Conservation (phyloP, 139 green algal species). For the Chlorella sorokiniana region DNA sequence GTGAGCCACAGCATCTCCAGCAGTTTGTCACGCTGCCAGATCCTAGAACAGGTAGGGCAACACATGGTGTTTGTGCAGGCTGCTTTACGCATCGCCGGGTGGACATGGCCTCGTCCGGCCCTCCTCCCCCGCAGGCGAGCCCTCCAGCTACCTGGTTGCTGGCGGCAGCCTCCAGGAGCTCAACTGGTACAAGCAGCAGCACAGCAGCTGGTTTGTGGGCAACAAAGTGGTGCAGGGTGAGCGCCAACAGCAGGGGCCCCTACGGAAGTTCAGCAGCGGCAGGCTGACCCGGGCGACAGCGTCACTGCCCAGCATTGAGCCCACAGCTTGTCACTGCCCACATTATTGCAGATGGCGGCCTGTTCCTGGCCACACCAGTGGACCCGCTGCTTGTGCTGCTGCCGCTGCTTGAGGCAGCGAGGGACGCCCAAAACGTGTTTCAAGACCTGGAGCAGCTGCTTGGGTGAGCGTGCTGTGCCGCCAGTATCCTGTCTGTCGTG, state of each 20-base stretch:
- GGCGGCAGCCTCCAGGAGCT: constrained; percentile 40
- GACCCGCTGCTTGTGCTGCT: constrained; percentile 67
- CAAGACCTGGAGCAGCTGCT: constrained; percentile 48
- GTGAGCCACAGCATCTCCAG: neutral
- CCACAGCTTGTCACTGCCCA: neutral
- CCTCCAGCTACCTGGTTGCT: constrained; percentile 34
- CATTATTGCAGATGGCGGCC: constrained; percentile 54
- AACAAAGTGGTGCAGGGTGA: constrained; percentile 42
- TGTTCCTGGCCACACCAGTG: constrained; percentile 61
- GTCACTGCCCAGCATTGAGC: no score
- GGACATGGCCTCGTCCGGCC: neutral
- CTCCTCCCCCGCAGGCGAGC: constrained; percentile 30
- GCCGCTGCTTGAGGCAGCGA: constrained; percentile 54
- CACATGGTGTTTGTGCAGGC: no score
- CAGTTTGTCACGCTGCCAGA: constrained; percentile 23
- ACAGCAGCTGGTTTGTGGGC: constrained; percentile 48
- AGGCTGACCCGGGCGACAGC: no score
- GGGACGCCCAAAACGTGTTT: constrained; percentile 31
- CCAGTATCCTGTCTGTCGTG: neutral
- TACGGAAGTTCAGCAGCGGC: neutral
- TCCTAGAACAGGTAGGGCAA: constrained; percentile 7
- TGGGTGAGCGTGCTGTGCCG: neutral
- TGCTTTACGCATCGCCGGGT: no score
- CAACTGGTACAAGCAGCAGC: constrained; percentile 41
- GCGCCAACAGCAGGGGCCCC: neutral